Percentiles rank a stretch among this genome's conserved stretches.
phyloP scores from a whole-genome alignment of 2,329 filamentous ascomycete species.

The Ascochyta pisi region DNA sequence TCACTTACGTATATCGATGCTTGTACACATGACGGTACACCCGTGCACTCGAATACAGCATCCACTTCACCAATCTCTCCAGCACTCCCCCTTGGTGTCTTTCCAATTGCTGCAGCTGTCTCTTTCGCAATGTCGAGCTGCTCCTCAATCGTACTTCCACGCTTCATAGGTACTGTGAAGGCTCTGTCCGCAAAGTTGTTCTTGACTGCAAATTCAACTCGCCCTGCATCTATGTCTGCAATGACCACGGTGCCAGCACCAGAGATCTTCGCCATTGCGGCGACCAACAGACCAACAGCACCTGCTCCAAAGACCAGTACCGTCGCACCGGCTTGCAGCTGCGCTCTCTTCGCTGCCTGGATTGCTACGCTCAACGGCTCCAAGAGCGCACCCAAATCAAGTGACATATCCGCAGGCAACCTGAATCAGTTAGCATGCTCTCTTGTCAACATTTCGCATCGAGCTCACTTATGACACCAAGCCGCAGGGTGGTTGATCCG shows the following conservation, averaged over 20 bases:
- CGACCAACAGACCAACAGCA: constrained; percentile 65
- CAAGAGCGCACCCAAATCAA: constrained; percentile 64
- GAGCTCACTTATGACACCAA: constrained; percentile 62
- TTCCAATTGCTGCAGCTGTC: constrained; percentile 53
- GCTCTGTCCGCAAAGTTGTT: constrained; percentile 57
- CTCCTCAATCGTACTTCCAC: constrained; percentile 61
- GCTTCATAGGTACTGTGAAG: constrained; percentile 56
- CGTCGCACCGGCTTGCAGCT: constrained; percentile 54
- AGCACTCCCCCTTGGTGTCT: constrained; percentile 43
- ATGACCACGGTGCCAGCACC: constrained; percentile 64
- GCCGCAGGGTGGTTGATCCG: constrained; percentile 66
- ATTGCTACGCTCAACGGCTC: constrained; percentile 68
- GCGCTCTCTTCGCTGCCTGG: constrained; percentile 64
- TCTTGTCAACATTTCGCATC: neutral
- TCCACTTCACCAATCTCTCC: constrained; percentile 64
- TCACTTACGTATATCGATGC: constrained; percentile 69
- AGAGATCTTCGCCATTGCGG: constrained; percentile 62
- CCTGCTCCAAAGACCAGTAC: constrained; percentile 68
- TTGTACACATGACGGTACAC: constrained; percentile 77
- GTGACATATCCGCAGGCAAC: constrained; percentile 60
- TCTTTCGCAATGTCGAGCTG: constrained; percentile 59
- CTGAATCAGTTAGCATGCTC: constrained; percentile 26
- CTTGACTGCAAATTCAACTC: constrained; percentile 62
- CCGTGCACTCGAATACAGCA: constrained; percentile 77
- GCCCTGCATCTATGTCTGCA: constrained; percentile 65